Percentiles rank a stretch among this genome's conserved stretches.
Evolutionary conservation across 73 alveolate genomes (phyloP).

Genomic region (Blepharisma japonicum): DNA sequence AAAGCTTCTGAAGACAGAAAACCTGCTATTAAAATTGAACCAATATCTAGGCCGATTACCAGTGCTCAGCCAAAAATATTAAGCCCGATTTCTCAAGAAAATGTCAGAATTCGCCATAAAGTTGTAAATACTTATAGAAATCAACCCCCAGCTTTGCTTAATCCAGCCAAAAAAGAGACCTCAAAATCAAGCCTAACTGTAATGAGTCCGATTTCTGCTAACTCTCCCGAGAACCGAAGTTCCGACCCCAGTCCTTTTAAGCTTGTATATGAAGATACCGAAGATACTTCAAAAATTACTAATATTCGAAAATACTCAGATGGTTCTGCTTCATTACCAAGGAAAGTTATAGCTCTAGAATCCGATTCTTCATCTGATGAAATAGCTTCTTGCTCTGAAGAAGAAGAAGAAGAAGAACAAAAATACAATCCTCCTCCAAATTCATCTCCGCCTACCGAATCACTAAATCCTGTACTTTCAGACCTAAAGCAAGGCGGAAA

Average conservation of each 20-base stretch:
- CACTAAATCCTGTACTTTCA: neutral
- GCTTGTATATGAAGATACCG: neutral
- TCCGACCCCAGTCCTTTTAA: no score
- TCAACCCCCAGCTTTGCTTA: neutral
- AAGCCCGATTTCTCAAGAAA: no score
- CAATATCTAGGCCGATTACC: no score
- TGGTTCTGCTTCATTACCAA: neutral
- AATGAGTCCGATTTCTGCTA: neutral
- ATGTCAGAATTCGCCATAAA: no score
- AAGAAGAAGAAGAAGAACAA: neutral
- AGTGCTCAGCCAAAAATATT: no score
- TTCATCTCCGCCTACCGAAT: neutral
- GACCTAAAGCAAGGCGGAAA: neutral
- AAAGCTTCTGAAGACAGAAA: no score
- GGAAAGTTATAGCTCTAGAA: neutral
- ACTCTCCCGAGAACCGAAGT: no score
- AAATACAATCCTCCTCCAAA: slow-evolving; percentile 19
- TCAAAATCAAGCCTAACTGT: neutral
- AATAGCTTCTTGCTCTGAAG: neutral
- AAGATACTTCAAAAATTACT: no score
- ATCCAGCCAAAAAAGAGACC: neutral
- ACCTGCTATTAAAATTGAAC: no score
- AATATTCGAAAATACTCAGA: neutral
- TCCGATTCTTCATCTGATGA: neutral
- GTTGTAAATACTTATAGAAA: no score